Evolutionary conservation across 2,329 filamentous ascomycete genomes (phyloP).

Genomic region (Pezicula rhizophila): DNA sequence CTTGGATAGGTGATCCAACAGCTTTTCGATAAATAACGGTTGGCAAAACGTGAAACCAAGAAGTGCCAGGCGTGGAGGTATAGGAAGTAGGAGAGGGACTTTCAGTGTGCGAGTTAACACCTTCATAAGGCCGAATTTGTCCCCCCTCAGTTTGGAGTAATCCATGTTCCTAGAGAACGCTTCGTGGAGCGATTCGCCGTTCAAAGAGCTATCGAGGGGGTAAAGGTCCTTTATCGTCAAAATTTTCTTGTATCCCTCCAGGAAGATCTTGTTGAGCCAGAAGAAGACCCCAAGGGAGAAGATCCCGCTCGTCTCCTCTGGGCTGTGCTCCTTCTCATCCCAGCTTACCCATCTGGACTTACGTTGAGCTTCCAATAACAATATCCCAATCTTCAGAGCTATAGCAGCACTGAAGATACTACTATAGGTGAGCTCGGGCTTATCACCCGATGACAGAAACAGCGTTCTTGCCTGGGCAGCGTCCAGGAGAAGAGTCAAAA

Average conservation of each 20-base stretch:
- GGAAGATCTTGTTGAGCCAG: constrained; percentile 28
- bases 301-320: constrained; percentile 25
- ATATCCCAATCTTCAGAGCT: constrained; percentile 5
- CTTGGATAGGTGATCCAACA: constrained; percentile 15
- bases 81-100: constrained; percentile 19
- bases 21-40: constrained; percentile 20
- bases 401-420: constrained; percentile 6
- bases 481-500: background rate
- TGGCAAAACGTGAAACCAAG: constrained; percentile 24
- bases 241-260: constrained; percentile 19
- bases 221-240: constrained; percentile 23
- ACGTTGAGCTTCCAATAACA: constrained; percentile 4
- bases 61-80: constrained; percentile 18
- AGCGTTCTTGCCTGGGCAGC: constrained; percentile 5
- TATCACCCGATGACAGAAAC: constrained; percentile 2
- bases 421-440: constrained; percentile 8
- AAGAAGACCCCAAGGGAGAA: constrained; percentile 24
- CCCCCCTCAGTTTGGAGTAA: constrained; percentile 5
- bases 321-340: constrained; percentile 24
- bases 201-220: constrained; percentile 17
- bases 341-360: constrained; percentile 22
- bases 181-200: constrained; percentile 12
- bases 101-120: constrained; percentile 20
- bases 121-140: constrained; percentile 15
- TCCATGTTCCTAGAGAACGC: constrained; percentile 5